A percentile compares a stretch with the other conserved stretches of the same genome.
These are phyloP conservation scores for Colletotrichum sansevieriae DNA, from an alignment of 2,329 filamentous ascomycete genomes.

Conservation along the genomic window DNA sequence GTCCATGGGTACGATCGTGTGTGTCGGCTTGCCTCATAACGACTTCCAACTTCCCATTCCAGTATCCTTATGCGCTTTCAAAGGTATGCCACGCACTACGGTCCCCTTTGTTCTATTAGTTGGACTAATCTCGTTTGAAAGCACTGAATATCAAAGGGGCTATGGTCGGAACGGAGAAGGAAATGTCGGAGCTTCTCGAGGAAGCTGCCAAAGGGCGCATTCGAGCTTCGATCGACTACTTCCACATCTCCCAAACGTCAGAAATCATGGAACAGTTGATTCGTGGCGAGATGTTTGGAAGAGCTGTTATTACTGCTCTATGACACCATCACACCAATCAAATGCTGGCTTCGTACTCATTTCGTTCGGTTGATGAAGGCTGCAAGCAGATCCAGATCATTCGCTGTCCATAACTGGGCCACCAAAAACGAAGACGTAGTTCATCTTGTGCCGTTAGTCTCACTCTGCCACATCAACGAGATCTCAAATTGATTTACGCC, in stretches of 20 bases:
- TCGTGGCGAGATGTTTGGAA: background rate
- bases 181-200: slow-evolving; percentile 12
- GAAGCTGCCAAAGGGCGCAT: slow-evolving; percentile 1
- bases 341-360: no score
- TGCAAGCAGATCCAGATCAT: no score
- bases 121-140: background rate
- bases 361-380: no score
- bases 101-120: no score
- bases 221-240: background rate
- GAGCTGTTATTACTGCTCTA: background rate
- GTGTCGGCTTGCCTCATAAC: slow-evolving; percentile 46
- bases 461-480: no score
- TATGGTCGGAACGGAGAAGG: slow-evolving; percentile 10
- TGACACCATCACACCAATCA: background rate
- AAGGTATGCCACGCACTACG: background rate
- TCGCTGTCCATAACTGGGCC: no score
- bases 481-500: no score
- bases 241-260: background rate
- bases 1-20: slow-evolving; percentile 46
- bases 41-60: slow-evolving; percentile 47
- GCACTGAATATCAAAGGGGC: slow-evolving; percentile 37
- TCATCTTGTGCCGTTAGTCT: no score
- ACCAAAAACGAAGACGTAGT: no score
- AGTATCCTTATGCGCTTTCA: slow-evolving; percentile 14
- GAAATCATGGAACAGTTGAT: background rate